These are phyloP conservation scores for Leccinum sublutescens DNA, from an alignment of 768 basidiomycete genomes.

Conservation along the genomic window DNA sequence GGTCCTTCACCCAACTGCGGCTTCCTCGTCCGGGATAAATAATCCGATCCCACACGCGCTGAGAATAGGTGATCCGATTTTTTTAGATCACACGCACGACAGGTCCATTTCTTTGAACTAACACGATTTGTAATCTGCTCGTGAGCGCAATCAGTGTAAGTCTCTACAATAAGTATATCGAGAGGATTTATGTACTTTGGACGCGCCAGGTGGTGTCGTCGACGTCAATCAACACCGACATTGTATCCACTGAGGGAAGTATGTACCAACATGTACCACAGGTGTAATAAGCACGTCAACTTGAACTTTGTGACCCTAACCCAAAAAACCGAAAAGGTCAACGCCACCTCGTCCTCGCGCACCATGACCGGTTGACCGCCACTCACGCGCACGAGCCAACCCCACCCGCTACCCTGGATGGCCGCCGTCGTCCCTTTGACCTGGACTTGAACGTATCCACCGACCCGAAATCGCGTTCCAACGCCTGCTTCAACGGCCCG, in stretches of 20 bases:
- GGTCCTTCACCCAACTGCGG: too few species aligned
- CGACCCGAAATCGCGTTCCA: constrained; percentile 82
- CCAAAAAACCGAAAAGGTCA: background rate
- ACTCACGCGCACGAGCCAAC: constrained; percentile 73
- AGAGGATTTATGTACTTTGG: background rate
- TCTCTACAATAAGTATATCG: background rate
- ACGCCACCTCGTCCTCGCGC: background rate
- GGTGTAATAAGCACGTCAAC: too few species aligned
- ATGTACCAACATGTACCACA: too few species aligned
- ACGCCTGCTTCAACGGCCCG: constrained; percentile 71
- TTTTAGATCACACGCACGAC: background rate
- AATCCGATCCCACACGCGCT: background rate
- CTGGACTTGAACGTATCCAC: constrained; percentile 82
- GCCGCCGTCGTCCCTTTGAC: constrained; percentile 82
- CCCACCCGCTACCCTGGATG: constrained; percentile 98
- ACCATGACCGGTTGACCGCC: background rate
- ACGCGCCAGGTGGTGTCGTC: background rate
- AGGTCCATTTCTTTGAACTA: too few species aligned
- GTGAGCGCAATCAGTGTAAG: background rate
- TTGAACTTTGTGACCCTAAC: constrained; percentile 44
- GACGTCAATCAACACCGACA: background rate
- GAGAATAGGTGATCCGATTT: background rate
- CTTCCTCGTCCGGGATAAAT: background rate
- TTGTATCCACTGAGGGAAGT: background rate
- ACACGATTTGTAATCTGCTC: too few species aligned